Evolutionary conservation across 164 flowering plant genomes (phyloP).

Genomic region (Protea cynaroides): DNA sequence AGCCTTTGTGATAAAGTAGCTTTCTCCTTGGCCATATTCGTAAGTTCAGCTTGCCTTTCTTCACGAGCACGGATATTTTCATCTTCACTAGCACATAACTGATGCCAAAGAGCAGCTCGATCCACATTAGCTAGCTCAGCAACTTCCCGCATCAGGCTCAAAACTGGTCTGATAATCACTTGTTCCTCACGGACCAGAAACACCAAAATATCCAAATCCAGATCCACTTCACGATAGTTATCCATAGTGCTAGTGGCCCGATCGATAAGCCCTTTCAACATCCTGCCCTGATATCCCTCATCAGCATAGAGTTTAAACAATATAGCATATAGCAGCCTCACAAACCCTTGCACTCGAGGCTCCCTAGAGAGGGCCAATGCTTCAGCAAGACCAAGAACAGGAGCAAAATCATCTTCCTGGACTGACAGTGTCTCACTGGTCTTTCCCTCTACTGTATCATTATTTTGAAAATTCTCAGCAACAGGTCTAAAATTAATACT

Average conservation of each 20-base stretch:
- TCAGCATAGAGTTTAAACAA: conserved; percentile 73
- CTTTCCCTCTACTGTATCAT: conserved; percentile 45
- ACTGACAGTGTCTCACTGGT: conserved; percentile 37
- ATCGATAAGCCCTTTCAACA: conserved; percentile 88
- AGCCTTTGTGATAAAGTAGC: conserved; percentile 58
- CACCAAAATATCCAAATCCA: conserved; percentile 76
- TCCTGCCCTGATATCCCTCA: conserved; percentile 60
- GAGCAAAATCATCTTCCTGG: conserved; percentile 65
- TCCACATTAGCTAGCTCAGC: conserved; percentile 93
- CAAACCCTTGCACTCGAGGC: conserved; percentile 63
- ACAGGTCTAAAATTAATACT: conserved; percentile 31
- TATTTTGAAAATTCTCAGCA: conserved; percentile 43
- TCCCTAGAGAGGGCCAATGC: conserved; percentile 74
- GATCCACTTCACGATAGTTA: conserved; percentile 56
- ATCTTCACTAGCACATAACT: conserved; percentile 82
- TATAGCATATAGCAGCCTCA: conserved; percentile 68
- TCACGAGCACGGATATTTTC: conserved; percentile 71
- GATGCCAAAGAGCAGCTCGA: conserved; percentile 97
- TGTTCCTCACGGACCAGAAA: conserved; percentile 39
- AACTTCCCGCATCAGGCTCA: conserved; percentile 90
- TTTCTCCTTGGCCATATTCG: conserved; percentile 60
- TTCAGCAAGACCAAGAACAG: conserved; percentile 86
- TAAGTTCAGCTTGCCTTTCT: conserved; percentile 59
- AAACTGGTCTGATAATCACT: conserved; percentile 64
- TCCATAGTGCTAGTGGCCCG: conserved; percentile 63